phyloP scores from a whole-genome alignment of 805 yeast genomes.

The Metschnikowia picachoensis region DNA sequence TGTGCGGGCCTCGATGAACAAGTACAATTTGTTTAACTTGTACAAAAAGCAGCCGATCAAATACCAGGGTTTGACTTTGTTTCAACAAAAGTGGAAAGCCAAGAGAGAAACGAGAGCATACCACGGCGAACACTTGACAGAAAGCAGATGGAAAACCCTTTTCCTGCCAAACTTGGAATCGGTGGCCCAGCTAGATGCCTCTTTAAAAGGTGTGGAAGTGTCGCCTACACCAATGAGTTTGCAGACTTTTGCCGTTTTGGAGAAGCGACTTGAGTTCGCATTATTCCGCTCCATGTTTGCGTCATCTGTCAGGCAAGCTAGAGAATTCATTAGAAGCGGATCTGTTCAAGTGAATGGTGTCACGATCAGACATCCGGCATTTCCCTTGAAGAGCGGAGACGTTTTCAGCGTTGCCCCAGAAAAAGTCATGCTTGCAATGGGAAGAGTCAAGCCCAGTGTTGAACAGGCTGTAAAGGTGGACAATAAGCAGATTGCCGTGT shows the following conservation, averaged over 20 bases:
- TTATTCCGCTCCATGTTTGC: conserved; percentile 91
- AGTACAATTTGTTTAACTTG: conserved; percentile 83
- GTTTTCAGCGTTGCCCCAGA: conserved; percentile 82
- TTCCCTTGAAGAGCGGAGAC: conserved; percentile 77
- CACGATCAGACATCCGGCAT: conserved; percentile 73
- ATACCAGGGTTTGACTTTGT: conserved; percentile 63
- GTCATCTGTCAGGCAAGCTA: conserved; percentile 87
- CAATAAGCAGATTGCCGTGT: conserved; percentile 63
- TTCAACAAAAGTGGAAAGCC: conserved; percentile 87
- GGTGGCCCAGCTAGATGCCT: conserved; percentile 85
- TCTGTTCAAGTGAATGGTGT: conserved; percentile 84
- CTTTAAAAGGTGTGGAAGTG: conserved; percentile 55
- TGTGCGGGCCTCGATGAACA: conserved; percentile 87
- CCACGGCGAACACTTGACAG: conserved; percentile 92
- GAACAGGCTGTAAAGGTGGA: conserved; percentile 66
- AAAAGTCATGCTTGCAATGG: conserved; percentile 79
- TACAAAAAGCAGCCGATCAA: conserved; percentile 62
- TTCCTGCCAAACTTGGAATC: conserved; percentile 73
- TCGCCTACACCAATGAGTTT: conserved; percentile 75
- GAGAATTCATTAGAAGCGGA: conserved; percentile 79
- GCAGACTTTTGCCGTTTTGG: conserved; percentile 86
- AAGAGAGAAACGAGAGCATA: conserved; percentile 91
- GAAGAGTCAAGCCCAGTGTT: conserved; percentile 76
- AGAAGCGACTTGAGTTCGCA: conserved; percentile 86
- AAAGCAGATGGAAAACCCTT: conserved; percentile 68